Base-by-base conservation (phyloP, 495 filamentous ascomycete genomes). In the Massariosphaeria phaeospora region DNA sequence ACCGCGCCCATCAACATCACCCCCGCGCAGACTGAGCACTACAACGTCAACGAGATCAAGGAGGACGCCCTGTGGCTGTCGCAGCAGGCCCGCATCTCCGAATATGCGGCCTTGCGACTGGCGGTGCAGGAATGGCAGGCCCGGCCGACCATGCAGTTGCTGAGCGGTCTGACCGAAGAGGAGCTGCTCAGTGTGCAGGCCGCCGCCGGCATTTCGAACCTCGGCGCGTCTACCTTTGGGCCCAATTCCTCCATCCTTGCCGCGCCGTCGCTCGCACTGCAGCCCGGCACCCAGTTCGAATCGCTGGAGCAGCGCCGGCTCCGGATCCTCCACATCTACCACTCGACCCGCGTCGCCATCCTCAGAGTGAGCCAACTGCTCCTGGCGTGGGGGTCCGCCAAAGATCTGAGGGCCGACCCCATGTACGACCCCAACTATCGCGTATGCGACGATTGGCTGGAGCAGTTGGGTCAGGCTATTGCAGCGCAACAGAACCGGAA, bases 1-100 rank as follows among this genome's bases (percentile, higher is more conserved):
- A 96, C 89, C 1, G 85, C 91, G 15, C 83, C 91, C n/a, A 94
- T 96, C 46, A 84, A 95, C 67, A 83, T 90, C 38, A 79, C 86
- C 21, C 84, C 87, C 4, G 78, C 79, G 8, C 71, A 80, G 20
- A 81, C 82, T 58, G 77, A 79, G 13, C 76, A 77, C 24, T 89
- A 85, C 67, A 77, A 91, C 63, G 76, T 96, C 41, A 80, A 84
- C 21, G 77, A 88, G 68, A 83, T 97, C 63, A 95, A 94, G 69
- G 78, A 80, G 21, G 93, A 96, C 68, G 80, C 88, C 30, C 69
- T 85, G 33, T 96, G 90, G 88, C 74, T 98, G 44, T 90, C 86
- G 66, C 76, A 85, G 50, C 78, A 79, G 54, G 80, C 83, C 11
- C 76, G 77, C 12, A 82, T 96, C 53, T 85, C 93, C 69, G 86